Evolutionary conservation across 495 filamentous ascomycete species (phyloP), one percentile per base, ranked within the genome.

Genomic region (Tuber calosporum): DNA sequence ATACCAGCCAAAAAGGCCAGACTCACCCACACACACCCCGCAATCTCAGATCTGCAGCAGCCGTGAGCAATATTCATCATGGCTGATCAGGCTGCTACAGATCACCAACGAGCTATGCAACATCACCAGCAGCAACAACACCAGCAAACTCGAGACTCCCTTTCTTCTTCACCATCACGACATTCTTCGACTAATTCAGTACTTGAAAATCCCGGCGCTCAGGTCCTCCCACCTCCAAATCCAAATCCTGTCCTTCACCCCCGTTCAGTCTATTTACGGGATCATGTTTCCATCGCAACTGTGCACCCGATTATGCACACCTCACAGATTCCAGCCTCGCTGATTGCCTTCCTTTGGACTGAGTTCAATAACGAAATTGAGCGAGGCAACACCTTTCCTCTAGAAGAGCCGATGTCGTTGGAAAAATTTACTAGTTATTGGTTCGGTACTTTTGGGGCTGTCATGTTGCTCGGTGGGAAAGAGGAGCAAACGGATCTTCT

Each of bases 361-460:
- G 92, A 96, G 83, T 86, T 98, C 77, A 96, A 94, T 82, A 90
- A 91, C 82, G 95, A 99, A 82, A 97, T 99, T 77, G 93, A 96
- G 81, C 91, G 92, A 81, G 95, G 95, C 43, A 93, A 99, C 81
- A 97, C 96, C 2, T 99, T 97, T 84, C 94, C 95, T 62, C 94
- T 97, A 90, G 88, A 92, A 73, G 90, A 93, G 38, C 86, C 89
- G 19, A 89, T 98, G 84, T 84, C 91, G 7, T 82, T 91, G 34
- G 87, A 89, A 3, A 88, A 89, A 58, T 99, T 98, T 75, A 89
- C 89, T 19, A 86, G 88, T 40, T 98, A 97, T 81, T 99, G 95
- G 95, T 96, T 99, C 81, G 92, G 93, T 74, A 96, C 93, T 78
- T 97, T 98, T 78, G 94, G 87, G 67, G 94, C 93, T 13, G 88